Base-by-base conservation (phyloP, 2,329 filamentous ascomycete species). In the Alternaria conjuncta region DNA sequence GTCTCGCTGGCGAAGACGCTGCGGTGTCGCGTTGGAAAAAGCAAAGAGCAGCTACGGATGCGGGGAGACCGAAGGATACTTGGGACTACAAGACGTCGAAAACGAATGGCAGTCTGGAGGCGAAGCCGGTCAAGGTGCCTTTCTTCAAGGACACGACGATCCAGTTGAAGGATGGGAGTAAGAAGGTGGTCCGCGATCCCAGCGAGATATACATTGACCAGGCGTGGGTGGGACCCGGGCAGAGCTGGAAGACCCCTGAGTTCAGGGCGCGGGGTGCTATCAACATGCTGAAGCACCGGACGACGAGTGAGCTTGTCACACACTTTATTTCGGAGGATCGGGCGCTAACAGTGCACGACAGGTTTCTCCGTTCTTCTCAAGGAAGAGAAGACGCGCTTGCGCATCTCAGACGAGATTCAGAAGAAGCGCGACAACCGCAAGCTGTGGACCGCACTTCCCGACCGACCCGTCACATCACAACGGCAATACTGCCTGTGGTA, bases 401-500 rank as follows among this genome's bases (percentile, higher is more conserved):
- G 96, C 64, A 87, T 94, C 77, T 88, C 91, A 75, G 85, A 92
- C 61, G 94, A 97, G 75, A 88, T 90, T 62, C 86, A 93, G 77
- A 89, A 89, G 71, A 95, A 93, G 84, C 86, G 91, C 79, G 85
- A 87, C 58, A 89, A 89, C 75, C 87, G 89, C 65, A 92, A 92
- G 67, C 89, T 95, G 15, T 97, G 95, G 95, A 87, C 92, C 12
- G 93, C 94, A 73, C 83, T 98, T 57, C 95, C 95, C 8, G 93
- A 97, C 80, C 89, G 94, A 65, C 92, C 91, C 7, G 86, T 99
- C 59, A 90, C 90, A 65, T 90, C 90, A 36, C 94, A 97, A 84
- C 88, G 92, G 72, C 95, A 93, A 77, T 96, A 96, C 80, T 96
- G 96, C 81, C 89, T 92, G 65, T 99, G 95, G 95, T 98, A 90